Percentiles rank a stretch among this genome's conserved stretches.
These are phyloP conservation scores for Iberis pinnata DNA, from an alignment of 345 rosid genomes.

Conservation along the genomic window DNA sequence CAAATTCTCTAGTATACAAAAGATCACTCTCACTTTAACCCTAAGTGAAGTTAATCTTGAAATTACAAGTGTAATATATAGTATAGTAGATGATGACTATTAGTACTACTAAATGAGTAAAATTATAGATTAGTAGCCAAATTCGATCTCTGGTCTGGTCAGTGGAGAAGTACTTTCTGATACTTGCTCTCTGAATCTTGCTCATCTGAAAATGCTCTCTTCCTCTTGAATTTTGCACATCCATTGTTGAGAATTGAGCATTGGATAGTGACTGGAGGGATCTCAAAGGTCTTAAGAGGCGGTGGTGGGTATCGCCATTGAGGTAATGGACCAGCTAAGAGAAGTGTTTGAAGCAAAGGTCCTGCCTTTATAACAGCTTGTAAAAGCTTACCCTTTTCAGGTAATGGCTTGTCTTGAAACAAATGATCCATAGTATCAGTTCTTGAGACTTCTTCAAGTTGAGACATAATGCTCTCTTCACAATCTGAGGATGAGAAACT, in stretches of 20 bases:
- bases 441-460: constrained; percentile 24
- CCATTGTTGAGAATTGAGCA: constrained; percentile 39
- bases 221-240: constrained; percentile 51
- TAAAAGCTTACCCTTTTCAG: constrained; percentile 93
- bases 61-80: constrained; percentile 18
- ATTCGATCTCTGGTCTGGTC: not conserved
- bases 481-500: constrained; percentile 84
- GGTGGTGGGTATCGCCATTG: constrained; percentile 99
- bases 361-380: constrained; percentile 97
- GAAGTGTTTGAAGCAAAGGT: constrained; percentile 85
- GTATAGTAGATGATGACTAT: constrained; percentile 25
- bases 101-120: constrained; percentile 19
- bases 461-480: constrained; percentile 75
- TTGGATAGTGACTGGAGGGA: constrained; percentile 77
- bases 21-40: constrained; percentile 32
- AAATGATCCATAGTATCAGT: constrained; percentile 32
- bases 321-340: constrained; percentile 90
- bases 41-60: constrained; percentile 4
- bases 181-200: constrained; percentile 45
- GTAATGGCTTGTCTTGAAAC: constrained; percentile 60
- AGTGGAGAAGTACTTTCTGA: constrained; percentile 31
- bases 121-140: constrained; percentile 15
- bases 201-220: constrained; percentile 54
- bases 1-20: constrained; percentile 37
- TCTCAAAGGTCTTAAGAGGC: constrained; percentile 78